These are phyloP conservation scores for Candida yuanshanica DNA, from an alignment of 805 yeast species.

Conservation along the genomic window DNA sequence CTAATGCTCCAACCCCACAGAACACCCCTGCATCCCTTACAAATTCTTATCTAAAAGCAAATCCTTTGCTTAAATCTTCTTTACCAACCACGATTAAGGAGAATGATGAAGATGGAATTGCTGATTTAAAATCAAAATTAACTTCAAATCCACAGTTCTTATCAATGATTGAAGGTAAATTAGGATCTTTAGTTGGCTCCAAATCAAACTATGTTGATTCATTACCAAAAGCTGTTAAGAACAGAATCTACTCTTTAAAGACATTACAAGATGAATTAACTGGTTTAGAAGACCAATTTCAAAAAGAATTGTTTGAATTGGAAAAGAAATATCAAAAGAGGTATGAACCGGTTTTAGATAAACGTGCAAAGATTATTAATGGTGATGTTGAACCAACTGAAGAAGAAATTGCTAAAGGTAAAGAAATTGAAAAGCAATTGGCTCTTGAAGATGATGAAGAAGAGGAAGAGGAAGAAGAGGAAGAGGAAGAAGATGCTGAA, in stretches of 20 bases:
- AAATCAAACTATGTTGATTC: conserved; percentile 81
- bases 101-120: conserved; percentile 39
- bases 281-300: conserved; percentile 85
- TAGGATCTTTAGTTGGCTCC: conserved; percentile 78
- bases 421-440: conserved; percentile 55
- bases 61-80: conserved; percentile 36
- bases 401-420: conserved; percentile 77
- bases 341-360: conserved; percentile 71
- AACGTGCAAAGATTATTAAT: conserved; percentile 63
- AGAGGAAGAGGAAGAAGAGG: conserved; percentile 38
- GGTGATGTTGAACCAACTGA: conserved; percentile 75
- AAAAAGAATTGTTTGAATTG: conserved; percentile 77
- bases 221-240: conserved; percentile 66
- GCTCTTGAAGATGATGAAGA: conserved; percentile 37
- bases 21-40: conserved; percentile 92
- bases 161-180: conserved; percentile 84
- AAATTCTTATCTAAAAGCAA: conserved; percentile 61
- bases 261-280: conserved; percentile 74
- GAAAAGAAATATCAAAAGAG: conserved; percentile 72
- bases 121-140: conserved; percentile 37
- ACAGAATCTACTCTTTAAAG: conserved; percentile 78
- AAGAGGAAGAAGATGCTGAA: conserved; percentile 36
- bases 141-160: conserved; percentile 78
- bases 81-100: conserved; percentile 71
- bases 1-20: conserved; percentile 97